A percentile compares a stretch with the other conserved stretches of the same genome.
These are phyloP conservation scores for Volvox africanus DNA, from an alignment of 139 green algal genomes.

Conservation along the genomic window DNA sequence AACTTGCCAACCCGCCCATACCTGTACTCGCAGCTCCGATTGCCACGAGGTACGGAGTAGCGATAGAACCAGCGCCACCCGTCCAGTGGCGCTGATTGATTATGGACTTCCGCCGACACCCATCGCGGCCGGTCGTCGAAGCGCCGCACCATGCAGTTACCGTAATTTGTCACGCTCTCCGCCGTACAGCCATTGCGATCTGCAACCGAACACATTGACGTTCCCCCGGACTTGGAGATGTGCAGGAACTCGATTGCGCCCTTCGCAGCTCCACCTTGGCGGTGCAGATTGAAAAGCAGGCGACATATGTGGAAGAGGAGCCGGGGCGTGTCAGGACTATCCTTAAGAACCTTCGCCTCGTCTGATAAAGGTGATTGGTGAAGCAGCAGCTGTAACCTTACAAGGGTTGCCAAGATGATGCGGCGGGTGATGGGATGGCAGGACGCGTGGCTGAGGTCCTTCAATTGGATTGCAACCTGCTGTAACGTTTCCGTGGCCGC, in stretches of 20 bases:
- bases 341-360: neutral
- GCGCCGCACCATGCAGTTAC: conserved; percentile 47
- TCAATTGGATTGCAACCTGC: neutral
- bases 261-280: conserved; percentile 27
- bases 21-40: conserved; percentile 47
- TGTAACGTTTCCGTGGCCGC: neutral
- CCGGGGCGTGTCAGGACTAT: neutral
- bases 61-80: conserved; percentile 43
- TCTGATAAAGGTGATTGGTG: neutral
- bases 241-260: conserved; percentile 46
- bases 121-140: conserved; percentile 51
- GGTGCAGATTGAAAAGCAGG: conserved; percentile 13
- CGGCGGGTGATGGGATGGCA: conserved; percentile 31
- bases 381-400: conserved; percentile 1
- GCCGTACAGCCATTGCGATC: conserved; percentile 35
- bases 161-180: conserved; percentile 27
- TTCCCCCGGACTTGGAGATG: conserved; percentile 44
- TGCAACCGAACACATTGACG: conserved; percentile 32
- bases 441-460: neutral
- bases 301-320: conserved; percentile 1
- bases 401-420: conserved; percentile 20
- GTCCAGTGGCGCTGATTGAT: neutral
- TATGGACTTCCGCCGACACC: conserved; percentile 9
- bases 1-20: neutral
- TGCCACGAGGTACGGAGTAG: conserved; percentile 5